Evolutionary conservation across 441 rosid species (phyloP).

Genomic region (Populus hybrid): DNA sequence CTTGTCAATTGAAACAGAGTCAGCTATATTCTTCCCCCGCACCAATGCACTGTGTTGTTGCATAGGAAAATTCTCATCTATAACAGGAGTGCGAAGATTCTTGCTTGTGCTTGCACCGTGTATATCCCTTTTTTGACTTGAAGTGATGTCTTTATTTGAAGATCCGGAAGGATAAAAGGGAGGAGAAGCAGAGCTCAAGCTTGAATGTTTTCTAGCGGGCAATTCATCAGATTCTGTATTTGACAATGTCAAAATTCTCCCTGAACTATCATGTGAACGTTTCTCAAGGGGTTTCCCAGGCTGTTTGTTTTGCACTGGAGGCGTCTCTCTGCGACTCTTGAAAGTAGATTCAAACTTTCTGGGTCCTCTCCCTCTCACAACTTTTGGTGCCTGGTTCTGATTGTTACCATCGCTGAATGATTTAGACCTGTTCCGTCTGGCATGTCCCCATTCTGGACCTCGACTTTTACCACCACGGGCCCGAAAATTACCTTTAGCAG

Average conservation of each 20-base stretch:
- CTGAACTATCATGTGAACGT: constrained; percentile 37
- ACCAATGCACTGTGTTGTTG: constrained; percentile 31
- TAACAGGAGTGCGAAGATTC: constrained; percentile 33
- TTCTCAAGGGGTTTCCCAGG: constrained; percentile 45
- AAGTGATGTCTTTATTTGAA: constrained; percentile 45
- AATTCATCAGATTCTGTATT: constrained; percentile 43
- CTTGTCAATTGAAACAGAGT: constrained; percentile 50
- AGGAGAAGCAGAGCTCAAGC: constrained; percentile 93
- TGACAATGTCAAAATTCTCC: constrained; percentile 35
- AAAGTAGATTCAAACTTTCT: constrained; percentile 58
- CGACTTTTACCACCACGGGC: constrained; percentile 55
- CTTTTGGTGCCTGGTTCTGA: constrained; percentile 54
- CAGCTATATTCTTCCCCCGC: constrained; percentile 48
- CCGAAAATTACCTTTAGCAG: constrained; percentile 56
- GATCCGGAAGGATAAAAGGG: constrained; percentile 94
- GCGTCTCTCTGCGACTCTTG: constrained; percentile 50
- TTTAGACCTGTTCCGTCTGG: constrained; percentile 52
- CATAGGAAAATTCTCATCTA: constrained; percentile 33
- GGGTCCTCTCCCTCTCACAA: constrained; percentile 78
- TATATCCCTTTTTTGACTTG: constrained; percentile 55
- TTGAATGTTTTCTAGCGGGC: constrained; percentile 55
- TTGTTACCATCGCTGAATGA: constrained; percentile 39
- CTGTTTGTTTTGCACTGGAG: constrained; percentile 50
- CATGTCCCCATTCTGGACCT: constrained; percentile 51
- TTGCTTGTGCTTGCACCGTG: constrained; percentile 47